phyloP scores from a whole-genome alignment of 169 alveolate species.

The Plasmodium gonderi region DNA sequence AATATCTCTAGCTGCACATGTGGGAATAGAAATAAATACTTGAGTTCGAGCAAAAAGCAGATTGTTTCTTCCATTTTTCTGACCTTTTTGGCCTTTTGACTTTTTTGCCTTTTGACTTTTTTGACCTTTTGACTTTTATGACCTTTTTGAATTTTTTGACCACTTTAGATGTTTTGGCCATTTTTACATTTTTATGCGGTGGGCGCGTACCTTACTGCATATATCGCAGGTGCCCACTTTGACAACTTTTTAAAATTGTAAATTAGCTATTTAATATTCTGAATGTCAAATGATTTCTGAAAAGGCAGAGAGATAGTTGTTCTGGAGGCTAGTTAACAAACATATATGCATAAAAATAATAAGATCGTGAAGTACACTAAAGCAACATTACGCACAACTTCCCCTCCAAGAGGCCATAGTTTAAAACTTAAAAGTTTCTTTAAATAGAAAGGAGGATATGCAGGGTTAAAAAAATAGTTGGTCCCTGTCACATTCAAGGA shows the following conservation, averaged over 20 bases:
- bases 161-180: background rate
- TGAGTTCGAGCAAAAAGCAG: background rate
- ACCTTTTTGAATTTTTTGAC: background rate
- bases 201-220: no score
- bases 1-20: no score
- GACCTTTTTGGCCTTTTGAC: background rate
- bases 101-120: background rate
- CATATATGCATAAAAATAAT: background rate
- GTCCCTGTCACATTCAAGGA: background rate
- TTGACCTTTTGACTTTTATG: background rate
- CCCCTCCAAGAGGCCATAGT: background rate
- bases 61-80: background rate
- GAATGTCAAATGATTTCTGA: background rate
- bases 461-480: background rate
- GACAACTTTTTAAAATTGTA: background rate
- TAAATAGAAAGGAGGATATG: background rate
- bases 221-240: no score
- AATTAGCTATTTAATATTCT: slow-evolving; percentile 9
- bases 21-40: background rate
- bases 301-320: background rate
- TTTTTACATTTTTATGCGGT: background rate
- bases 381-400: no score
- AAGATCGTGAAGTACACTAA: no score
- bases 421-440: background rate
- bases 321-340: background rate